Percentiles rank a stretch among this genome's conserved stretches.
phyloP scores from a whole-genome alignment of 2,329 filamentous ascomycete species.

The Plectosphaerella cucumerina region DNA sequence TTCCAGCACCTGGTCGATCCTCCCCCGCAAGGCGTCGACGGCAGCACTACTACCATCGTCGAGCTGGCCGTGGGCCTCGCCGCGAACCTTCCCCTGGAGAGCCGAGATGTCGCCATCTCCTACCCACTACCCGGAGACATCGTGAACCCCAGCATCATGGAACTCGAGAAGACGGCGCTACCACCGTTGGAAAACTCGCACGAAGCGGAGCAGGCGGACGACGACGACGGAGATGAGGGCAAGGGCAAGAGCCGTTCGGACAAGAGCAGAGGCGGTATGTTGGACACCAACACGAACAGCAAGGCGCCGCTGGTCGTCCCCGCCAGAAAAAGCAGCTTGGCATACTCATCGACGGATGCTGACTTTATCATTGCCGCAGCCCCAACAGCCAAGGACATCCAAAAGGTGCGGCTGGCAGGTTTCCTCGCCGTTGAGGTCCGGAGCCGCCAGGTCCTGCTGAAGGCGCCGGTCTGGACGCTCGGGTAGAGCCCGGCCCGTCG shows the following conservation, averaged over 20 bases:
- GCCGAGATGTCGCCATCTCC: slow-evolving; percentile 80
- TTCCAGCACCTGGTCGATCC: slow-evolving; percentile 73
- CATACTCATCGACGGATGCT: neutral
- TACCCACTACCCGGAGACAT: slow-evolving; percentile 76
- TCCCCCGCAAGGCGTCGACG: slow-evolving; percentile 76
- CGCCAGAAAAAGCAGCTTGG: slow-evolving; percentile 1
- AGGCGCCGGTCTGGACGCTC: slow-evolving; percentile 69
- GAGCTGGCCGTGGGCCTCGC: slow-evolving; percentile 85
- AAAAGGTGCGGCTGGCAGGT: slow-evolving; percentile 68
- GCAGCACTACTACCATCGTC: slow-evolving; percentile 86
- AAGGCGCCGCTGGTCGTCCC: neutral
- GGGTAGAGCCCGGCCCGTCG: slow-evolving; percentile 16
- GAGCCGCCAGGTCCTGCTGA: slow-evolving; percentile 69
- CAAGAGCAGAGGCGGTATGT: slow-evolving; percentile 46
- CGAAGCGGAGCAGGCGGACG: slow-evolving; percentile 35
- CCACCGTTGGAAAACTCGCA: slow-evolving; percentile 53
- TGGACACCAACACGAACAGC: slow-evolving; percentile 10
- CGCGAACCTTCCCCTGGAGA: slow-evolving; percentile 83
- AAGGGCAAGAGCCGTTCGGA: slow-evolving; percentile 36
- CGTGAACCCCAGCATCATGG: slow-evolving; percentile 75
- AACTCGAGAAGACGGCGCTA: slow-evolving; percentile 70
- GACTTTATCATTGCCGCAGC: slow-evolving; percentile 22
- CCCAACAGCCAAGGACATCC: slow-evolving; percentile 38
- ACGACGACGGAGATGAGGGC: slow-evolving; percentile 33
- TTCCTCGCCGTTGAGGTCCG: slow-evolving; percentile 73